Evolutionary conservation across 768 basidiomycete species (phyloP), one percentile per base, ranked within the genome.

Genomic region (Naganishia friedmannii): DNA sequence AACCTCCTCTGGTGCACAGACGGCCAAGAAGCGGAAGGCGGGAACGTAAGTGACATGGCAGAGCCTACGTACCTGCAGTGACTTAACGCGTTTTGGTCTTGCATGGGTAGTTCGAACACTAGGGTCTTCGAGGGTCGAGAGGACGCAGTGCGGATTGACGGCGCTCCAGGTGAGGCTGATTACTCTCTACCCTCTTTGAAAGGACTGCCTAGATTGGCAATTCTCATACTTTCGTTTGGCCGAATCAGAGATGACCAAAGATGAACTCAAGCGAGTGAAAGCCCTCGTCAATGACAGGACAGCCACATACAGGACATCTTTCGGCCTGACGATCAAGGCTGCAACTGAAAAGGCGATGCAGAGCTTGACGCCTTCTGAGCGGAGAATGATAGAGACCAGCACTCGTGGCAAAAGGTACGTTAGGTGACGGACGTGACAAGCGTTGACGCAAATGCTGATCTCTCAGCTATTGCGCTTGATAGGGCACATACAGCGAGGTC

Each of bases 1-100:
- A 1, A 73, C 76, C 42, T 51, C 67, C 37, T 77, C 76, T 9
- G 78, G 79, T n/a, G 54, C 77, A 10, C 79, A 80, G 58, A 79
- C 79, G 5, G 78, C 79, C n/a, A 78, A 79, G 65, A 69, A 53
- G 26, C 69, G 75, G 8, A 81, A 81, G 65, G 70, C 77, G 2
- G 77, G 75, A 28, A 65, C 72, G 57, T 72, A 74, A n/a, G 75
- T 75, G 21, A 26, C 42, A 15, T 23, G 46, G 28, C 28, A 4
- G 42, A 21, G 19, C 37, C 42, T 29, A 23, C 10, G 15, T 54
- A 23, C 12, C 21, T 21, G 21, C 42, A 26, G 7, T 28, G 2
- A 65, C 21, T 7, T 26, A 46, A 39, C 51, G 53, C 5, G 13
- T 17, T 23, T 34, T 53, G 29, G 37, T 17, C 8, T 65, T 21